These are phyloP conservation scores for Austroboletus festivus DNA, from an alignment of 768 basidiomycete genomes.

Conservation along the genomic window DNA sequence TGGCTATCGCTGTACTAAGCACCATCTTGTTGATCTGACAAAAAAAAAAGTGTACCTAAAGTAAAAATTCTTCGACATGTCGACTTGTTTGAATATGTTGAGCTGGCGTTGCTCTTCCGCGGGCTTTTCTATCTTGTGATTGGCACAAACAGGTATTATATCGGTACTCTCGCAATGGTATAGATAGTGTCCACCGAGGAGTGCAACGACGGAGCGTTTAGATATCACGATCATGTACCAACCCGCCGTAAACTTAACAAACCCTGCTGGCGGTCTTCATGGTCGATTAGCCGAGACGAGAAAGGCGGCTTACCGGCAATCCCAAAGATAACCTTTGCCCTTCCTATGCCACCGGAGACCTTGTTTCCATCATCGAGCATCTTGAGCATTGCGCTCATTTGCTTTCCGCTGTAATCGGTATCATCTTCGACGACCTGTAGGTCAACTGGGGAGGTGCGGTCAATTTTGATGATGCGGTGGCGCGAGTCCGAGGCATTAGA, in stretches of 20 bases:
- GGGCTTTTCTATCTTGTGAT: conserved; percentile 82
- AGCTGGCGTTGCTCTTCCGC: conserved; percentile 87
- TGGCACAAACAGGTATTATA: conserved; percentile 71
- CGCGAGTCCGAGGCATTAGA: conserved; percentile 85
- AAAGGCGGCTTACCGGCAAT: conserved; percentile 57
- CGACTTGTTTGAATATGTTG: conserved; percentile 92
- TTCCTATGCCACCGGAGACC: conserved; percentile 81
- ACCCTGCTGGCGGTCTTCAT: conserved; percentile 45
- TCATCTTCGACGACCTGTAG: conserved; percentile 83
- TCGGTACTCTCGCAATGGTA: conserved; percentile 95
- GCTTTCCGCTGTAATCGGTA: conserved; percentile 80
- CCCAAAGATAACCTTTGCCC: conserved; percentile 74
- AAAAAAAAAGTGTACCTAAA: conserved; percentile 61
- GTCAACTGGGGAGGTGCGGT: conserved; percentile 76
- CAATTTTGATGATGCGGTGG: conserved; percentile 91
- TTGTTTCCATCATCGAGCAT: conserved; percentile 97
- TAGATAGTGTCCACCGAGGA: conserved; percentile 92
- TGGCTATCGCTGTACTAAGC: conserved; percentile 50
- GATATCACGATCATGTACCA: conserved; percentile 94
- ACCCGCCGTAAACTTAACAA: conserved; percentile 90
- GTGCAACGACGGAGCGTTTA: conserved; percentile 87
- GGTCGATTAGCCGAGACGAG: background rate
- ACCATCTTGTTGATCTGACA: background rate
- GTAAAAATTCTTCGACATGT: conserved; percentile 99
- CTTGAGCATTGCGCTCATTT: conserved; percentile 87